Conservation (phyloP, 257 asterid species). For the Solanum gandarillasii region DNA sequence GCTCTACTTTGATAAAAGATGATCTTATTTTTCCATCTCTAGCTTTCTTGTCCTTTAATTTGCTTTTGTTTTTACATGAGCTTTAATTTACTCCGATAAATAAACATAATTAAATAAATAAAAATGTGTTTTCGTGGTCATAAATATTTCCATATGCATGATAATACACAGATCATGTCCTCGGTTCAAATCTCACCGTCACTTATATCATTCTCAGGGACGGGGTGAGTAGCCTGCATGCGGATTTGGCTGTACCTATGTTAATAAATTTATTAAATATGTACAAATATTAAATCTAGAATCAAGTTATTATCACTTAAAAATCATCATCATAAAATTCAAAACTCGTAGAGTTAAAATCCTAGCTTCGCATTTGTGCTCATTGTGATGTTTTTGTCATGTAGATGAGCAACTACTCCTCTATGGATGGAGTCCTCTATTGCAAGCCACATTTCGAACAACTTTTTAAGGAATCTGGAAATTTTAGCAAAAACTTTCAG, state of each 20-base stretch:
- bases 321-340: not conserved
- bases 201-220: not conserved
- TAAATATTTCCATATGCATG: not conserved
- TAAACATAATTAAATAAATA: not conserved
- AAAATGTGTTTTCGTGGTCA: not conserved
- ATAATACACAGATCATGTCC: not conserved
- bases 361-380: not conserved
- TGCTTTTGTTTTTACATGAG: not conserved
- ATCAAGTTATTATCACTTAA: not conserved
- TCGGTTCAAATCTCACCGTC: not conserved
- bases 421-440: slow-evolving; percentile 49
- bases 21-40: not conserved
- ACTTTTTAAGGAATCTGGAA: slow-evolving; percentile 45
- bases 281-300: not conserved
- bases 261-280: not conserved
- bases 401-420: slow-evolving; percentile 48
- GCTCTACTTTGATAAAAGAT: not conserved
- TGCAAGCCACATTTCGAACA: slow-evolving; percentile 54
- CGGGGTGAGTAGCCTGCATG: not conserved
- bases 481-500: slow-evolving; percentile 43
- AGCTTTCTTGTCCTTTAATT: not conserved
- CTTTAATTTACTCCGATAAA: not conserved
- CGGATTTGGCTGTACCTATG: accelerated
- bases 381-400: not conserved
- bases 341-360: not conserved